A percentile compares a stretch with the other conserved stretches of the same genome.
Conservation (phyloP, 306 rosid species). For the Medicago truncatula region DNA sequence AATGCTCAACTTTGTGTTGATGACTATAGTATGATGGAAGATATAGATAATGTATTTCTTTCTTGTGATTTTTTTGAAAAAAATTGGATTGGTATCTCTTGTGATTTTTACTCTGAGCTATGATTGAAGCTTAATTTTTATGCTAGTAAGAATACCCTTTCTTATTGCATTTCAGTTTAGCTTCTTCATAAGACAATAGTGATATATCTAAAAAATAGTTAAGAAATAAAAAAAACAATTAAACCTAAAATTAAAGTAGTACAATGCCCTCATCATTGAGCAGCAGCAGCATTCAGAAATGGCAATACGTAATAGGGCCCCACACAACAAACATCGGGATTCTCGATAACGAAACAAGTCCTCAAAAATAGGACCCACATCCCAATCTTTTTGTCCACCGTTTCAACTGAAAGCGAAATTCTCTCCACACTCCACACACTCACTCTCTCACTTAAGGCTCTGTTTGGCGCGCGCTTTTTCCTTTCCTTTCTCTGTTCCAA, state of each 20-base stretch:
- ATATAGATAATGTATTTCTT: no score
- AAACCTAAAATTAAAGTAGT: background rate
- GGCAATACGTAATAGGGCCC: conserved; percentile 34
- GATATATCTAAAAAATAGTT: no score
- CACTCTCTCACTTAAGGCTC: conserved; percentile 23
- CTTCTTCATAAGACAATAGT: no score
- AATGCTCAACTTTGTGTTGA: no score
- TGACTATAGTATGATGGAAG: no score
- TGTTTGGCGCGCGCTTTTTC: conserved; percentile 20
- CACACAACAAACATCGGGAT: conserved; percentile 52
- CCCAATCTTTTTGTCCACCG: conserved; percentile 49
- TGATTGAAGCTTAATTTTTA: no score
- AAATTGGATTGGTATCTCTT: no score
- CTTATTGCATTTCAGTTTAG: no score
- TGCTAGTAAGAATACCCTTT: no score
- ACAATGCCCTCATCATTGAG: background rate
- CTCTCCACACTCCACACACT: conserved; percentile 24
- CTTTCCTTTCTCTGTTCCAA: conserved; percentile 10
- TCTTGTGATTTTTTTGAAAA: no score
- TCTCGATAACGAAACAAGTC: conserved; percentile 56
- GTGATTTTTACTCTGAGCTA: no score
- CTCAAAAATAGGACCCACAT: conserved; percentile 45
- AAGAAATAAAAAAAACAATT: no score
- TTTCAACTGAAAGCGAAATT: conserved; percentile 48
- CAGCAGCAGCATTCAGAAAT: conserved; percentile 40